Base-by-base conservation (phyloP, 192 early-diverging fungal genomes). In the Rhizoclosmatium sp. region DNA sequence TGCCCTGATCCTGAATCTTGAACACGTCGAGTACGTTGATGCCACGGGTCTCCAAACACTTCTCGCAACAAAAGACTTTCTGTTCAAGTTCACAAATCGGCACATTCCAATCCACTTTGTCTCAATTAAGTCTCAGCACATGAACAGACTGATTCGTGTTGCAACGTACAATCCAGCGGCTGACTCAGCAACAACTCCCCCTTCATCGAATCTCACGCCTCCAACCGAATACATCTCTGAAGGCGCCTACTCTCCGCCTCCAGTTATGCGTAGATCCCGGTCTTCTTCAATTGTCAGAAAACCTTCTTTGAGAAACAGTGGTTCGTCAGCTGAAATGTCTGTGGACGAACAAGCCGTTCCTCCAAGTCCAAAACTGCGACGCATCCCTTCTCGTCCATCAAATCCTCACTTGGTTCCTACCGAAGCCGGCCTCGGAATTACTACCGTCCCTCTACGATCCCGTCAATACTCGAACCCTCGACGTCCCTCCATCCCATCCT, bases 21-120 rank as follows among this genome's bases (percentile, higher is more conserved):
- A 10, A 7, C 23, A 10, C 41, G 62, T 65, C 62, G 62, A 65
- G 41, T 65, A 16, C 62, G 10, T 65, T 10, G 62, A 65, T 41
- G 5, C 5, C 62, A 65, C 62, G 7, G 62, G 62, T 10, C 10
- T 65, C 10, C 62, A 65, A 42, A 65, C 62, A 21, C 62, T 65
- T 23, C 62, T 65, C 12, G 62, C 62, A 40, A 21, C 62, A 23
- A 65, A 65, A 21, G 62, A 65, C 62, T 65, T 65, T 65, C 62
- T 65, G 12, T 23, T 41, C 10, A 5, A 65, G 7, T 10, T 65
- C 7, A 42, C 23, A 10, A 21, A 21, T 10, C 62, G 21, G 10
- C 62, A 5, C 7, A 21, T 65, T 41, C 62, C 62, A 40, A 40
- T 65, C 23, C 62, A 65, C 1, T 65, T 65, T 21, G 7, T 41